Base-by-base conservation (phyloP, 2,329 filamentous ascomycete species). In the Microdochium nivale region DNA sequence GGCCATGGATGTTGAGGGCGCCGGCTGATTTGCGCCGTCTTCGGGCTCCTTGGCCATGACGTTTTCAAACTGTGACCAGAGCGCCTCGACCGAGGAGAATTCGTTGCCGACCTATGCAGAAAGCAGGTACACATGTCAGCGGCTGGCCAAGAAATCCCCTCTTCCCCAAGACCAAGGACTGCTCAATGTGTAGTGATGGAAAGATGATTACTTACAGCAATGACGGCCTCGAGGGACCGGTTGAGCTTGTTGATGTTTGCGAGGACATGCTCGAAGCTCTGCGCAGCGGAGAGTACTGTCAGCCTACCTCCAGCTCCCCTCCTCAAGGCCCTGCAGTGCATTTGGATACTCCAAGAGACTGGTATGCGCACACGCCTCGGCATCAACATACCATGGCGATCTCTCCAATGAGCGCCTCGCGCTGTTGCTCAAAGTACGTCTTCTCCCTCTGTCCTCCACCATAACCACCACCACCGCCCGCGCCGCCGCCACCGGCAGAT, bases 101-200 rank as follows among this genome's bases (percentile, higher is more conserved):
- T 99, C 94, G 69, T 96, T 96, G 35, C 94, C 94, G 50, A 99
- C 85, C 84, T 89, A n/a, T n/a, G n/a, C n/a, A n/a, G n/a, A n/a
- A n/a, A n/a, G n/a, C n/a, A n/a, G n/a, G n/a, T n/a, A n/a, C n/a
- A n/a, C n/a, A n/a, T n/a, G n/a, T n/a, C n/a, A n/a, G n/a, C n/a
- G n/a, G n/a, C n/a, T n/a, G n/a, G n/a, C n/a, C n/a, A n/a, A n/a
- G n/a, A n/a, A n/a, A n/a, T n/a, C n/a, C n/a, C n/a, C n/a, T n/a
- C n/a, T n/a, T n/a, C n/a, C n/a, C n/a, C n/a, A n/a, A n/a, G n/a
- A n/a, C n/a, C n/a, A n/a, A n/a, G n/a, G n/a, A n/a, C n/a, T n/a
- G n/a, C n/a, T n/a, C n/a, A 8, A 32, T 24, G n/a, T 25, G 44
- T 25, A 37, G 51, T 2, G 8, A 51, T 11, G n/a, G 13, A 16